phyloP scores from a whole-genome alignment of 2,329 filamentous ascomycete genomes.

The Botrytis aclada region DNA sequence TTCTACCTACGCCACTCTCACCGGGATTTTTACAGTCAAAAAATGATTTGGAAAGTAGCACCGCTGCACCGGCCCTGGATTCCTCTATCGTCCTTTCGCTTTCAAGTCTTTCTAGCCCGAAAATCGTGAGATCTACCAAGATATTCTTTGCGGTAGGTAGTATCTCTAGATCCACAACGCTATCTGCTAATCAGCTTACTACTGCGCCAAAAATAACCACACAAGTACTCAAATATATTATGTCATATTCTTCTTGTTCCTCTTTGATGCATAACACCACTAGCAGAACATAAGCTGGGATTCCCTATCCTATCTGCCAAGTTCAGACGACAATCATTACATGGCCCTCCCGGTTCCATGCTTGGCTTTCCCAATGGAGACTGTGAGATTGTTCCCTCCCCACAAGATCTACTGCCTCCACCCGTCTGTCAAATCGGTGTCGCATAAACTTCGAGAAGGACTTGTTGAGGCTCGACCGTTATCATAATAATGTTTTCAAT shows the following conservation, averaged over 20 bases:
- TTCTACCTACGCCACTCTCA: neutral
- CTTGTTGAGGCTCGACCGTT: slow-evolving; percentile 6
- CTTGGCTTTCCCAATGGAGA: slow-evolving; percentile 1
- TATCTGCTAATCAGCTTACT: slow-evolving; percentile 5
- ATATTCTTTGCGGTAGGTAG: neutral
- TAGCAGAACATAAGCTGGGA: slow-evolving; percentile 5
- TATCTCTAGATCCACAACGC: neutral
- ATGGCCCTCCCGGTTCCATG: slow-evolving; percentile 5
- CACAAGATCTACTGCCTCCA: slow-evolving; percentile 18
- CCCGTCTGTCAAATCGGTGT: slow-evolving; percentile 1
- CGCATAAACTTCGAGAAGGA: slow-evolving; percentile 14
- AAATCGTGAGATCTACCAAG: neutral
- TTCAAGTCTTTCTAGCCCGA: neutral
- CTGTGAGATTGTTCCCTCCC: slow-evolving; percentile 8
- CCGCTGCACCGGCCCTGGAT: neutral
- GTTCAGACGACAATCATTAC: slow-evolving; percentile 12
- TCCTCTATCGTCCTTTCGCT: neutral
- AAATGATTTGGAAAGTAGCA: neutral
- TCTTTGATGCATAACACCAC: slow-evolving; percentile 6
- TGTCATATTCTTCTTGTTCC: neutral
- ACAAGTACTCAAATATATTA: neutral
- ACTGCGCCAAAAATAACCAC: slow-evolving; percentile 9
- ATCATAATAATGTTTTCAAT: slow-evolving; percentile 13
- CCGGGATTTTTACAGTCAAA: neutral
- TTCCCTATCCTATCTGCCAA: slow-evolving; percentile 1